phyloP scores from a whole-genome alignment of 202 grass and related monocot genomes.

The Setaria italica region DNA sequence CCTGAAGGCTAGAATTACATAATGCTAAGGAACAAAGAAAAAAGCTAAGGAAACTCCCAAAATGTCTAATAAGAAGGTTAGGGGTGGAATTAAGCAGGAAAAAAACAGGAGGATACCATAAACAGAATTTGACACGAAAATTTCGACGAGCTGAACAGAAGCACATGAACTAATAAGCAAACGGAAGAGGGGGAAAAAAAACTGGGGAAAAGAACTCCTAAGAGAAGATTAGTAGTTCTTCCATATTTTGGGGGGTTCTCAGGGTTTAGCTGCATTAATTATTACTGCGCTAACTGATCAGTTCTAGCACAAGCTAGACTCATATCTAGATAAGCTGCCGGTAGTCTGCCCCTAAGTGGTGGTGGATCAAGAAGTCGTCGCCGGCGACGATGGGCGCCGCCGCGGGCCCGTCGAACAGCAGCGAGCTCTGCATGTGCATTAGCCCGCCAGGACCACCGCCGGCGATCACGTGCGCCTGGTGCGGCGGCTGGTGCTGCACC shows the following conservation, averaged over 20 bases:
- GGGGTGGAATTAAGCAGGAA: slow-evolving; percentile 13
- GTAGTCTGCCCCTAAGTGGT: slow-evolving; percentile 68
- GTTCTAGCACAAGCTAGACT: slow-evolving; percentile 33
- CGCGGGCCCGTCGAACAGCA: slow-evolving; percentile 51
- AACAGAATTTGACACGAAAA: slow-evolving; percentile 69
- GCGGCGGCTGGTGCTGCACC: slow-evolving; percentile 30
- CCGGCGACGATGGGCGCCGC: slow-evolving; percentile 28
- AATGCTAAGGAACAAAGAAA: not conserved
- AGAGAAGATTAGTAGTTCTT: slow-evolving; percentile 46
- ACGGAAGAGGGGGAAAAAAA: not conserved
- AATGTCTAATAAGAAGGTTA: slow-evolving; percentile 49
- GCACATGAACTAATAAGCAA: slow-evolving; percentile 34
- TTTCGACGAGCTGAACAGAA: slow-evolving; percentile 49
- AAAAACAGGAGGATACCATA: slow-evolving; percentile 13
- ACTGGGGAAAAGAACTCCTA: slow-evolving; percentile 46
- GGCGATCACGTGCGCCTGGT: not conserved
- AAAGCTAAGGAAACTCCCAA: slow-evolving; percentile 15
- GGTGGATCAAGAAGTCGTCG: slow-evolving; percentile 83
- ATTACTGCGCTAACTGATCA: slow-evolving; percentile 58
- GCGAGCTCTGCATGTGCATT: slow-evolving; percentile 44
- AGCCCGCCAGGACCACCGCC: slow-evolving; percentile 13
- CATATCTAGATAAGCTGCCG: slow-evolving; percentile 77
- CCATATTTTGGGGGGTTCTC: slow-evolving; percentile 18
- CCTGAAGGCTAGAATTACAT: slow-evolving; percentile 46
- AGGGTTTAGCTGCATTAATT: slow-evolving; percentile 55